Evolutionary conservation across 2,329 filamentous ascomycete species (phyloP), one percentile per base, ranked within the genome.

Genomic region (Akanthomyces dipterigenus): DNA sequence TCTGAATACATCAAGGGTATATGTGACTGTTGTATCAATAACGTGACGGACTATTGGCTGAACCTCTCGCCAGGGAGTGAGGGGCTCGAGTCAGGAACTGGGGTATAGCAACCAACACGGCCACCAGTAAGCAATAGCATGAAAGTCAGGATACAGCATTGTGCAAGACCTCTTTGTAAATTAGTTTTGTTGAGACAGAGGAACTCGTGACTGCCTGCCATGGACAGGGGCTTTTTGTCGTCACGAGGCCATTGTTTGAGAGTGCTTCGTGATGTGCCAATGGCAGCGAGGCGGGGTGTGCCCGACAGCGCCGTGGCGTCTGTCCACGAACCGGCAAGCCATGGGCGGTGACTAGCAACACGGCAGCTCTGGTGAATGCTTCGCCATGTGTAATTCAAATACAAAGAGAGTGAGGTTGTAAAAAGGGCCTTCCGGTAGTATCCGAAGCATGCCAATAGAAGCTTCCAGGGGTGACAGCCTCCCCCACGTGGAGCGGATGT

Each of bases 401-500:
- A 31, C 28, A 31, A 8, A 31, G 28, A 8, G 28, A 31, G 28
- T 8, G 5, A 31, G 28, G 28, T 31, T 31, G 28, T 8, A 31
- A 31, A 31, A 31, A 34, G 31, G n/a, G 31, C 31, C 11, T 34
- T 34, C 31, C 31, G 31, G 31, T 34, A 9, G 31, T 11, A 34
- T 34, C 31, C 31, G 31, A 34, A 34, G 8, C 8, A 7, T 9
- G 31, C 31, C 31, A 34, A 34, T 34, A 5, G 31, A 8, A 34
- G 31, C 31, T 11, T 34, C 31, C 31, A 34, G 31, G 31, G 31
- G 8, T 2, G 11, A 34, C 31, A 34, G 26, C 14, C 45, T 14
- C 45, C 34, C 36, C 56, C 56, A 46, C 56, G 56, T 60, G 56
- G 56, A 60, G 56, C 36, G 48, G 24, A 11, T 28, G 18, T 51